A percentile compares a stretch with the other conserved stretches of the same genome.
Evolutionary conservation across 108 stramenopile genomes (phyloP).

Genomic region (Schizochytrium sp.): DNA sequence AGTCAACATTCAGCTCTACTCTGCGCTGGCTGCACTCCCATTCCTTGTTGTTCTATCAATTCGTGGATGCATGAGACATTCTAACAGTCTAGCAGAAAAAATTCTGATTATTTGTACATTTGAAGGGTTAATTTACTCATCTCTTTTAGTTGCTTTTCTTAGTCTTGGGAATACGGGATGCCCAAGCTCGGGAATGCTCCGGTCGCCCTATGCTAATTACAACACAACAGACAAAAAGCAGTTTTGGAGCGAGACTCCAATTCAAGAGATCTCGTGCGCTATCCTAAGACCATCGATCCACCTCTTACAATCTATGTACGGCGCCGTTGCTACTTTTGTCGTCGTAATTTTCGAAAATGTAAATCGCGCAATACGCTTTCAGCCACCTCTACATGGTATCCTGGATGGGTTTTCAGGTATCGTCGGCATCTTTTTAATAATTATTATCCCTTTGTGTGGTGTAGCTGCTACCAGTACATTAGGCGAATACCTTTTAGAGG

Average conservation of each 20-base stretch:
- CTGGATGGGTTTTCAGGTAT: background rate
- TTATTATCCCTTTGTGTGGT: background rate
- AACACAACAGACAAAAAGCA: background rate
- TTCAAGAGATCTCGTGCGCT: background rate
- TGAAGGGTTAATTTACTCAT: background rate
- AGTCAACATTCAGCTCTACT: background rate
- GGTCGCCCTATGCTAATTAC: background rate
- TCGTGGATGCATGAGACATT: background rate
- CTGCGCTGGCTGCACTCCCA: background rate
- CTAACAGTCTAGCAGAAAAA: background rate
- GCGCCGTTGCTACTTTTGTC: slow-evolving; percentile 2
- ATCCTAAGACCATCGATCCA: background rate
- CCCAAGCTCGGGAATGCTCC: background rate
- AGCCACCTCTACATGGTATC: background rate
- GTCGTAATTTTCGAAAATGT: slow-evolving; percentile 13
- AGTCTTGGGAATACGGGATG: background rate
- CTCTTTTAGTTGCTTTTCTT: background rate
- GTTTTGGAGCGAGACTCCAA: background rate
- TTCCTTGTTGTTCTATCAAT: background rate
- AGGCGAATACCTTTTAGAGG: background rate
- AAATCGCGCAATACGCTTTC: background rate
- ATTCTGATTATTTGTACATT: background rate
- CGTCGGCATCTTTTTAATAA: background rate
- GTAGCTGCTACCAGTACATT: background rate
- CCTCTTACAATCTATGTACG: background rate